Conservation (phyloP, 2,329 filamentous ascomycete species). For the Phaeophleospora eucalypticola region DNA sequence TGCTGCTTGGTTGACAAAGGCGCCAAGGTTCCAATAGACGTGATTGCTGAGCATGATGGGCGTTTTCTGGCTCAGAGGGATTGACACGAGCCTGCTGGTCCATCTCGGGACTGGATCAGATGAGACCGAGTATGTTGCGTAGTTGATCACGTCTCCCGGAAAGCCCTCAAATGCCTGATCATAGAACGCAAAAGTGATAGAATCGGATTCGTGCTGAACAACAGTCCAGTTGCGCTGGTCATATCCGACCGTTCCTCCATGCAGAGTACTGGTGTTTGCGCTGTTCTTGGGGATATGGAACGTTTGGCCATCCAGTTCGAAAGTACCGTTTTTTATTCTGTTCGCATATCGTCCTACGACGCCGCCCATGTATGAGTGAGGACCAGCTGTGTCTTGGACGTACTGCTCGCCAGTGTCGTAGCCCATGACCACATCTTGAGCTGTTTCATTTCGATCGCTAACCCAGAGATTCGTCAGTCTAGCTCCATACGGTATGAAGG, state of each 20-base stretch:
- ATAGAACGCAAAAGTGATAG: conserved; percentile 69
- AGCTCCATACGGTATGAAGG: conserved; percentile 25
- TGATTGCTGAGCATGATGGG: conserved; percentile 76
- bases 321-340: conserved; percentile 53
- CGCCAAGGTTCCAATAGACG: conserved; percentile 79
- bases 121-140: conserved; percentile 67
- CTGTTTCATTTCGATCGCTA: conserved; percentile 28
- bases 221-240: conserved; percentile 70
- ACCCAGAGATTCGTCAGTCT: conserved; percentile 25
- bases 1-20: conserved; percentile 69
- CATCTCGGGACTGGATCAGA: conserved; percentile 50
- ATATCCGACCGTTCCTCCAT: conserved; percentile 50
- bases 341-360: conserved; percentile 54
- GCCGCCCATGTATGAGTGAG: conserved; percentile 58
- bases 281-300: conserved; percentile 50
- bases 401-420: conserved; percentile 43
- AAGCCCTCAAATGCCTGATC: conserved; percentile 72
- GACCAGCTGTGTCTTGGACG: conserved; percentile 41
- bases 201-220: conserved; percentile 58
- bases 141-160: conserved; percentile 68
- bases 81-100: conserved; percentile 68
- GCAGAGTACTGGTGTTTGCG: conserved; percentile 48
- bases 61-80: conserved; percentile 68
- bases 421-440: conserved; percentile 47
- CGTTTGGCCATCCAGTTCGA: conserved; percentile 43